Conservation (phyloP, 139 green algal species). For the Edaphochlamys debaryana region DNA sequence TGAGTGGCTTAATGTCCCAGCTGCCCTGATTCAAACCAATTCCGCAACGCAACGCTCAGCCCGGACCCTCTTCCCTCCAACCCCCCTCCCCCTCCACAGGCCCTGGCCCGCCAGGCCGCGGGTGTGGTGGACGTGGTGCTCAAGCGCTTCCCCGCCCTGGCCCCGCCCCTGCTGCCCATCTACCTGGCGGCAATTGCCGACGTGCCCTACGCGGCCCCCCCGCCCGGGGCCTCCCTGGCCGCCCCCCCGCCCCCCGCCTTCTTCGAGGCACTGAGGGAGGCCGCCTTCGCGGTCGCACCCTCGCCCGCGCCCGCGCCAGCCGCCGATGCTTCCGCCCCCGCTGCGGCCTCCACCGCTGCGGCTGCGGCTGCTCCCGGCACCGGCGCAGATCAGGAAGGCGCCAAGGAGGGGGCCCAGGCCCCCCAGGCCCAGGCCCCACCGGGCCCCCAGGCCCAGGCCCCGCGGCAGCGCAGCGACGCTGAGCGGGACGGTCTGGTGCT, state of each 20-base stretch:
- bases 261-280: background rate
- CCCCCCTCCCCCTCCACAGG: no score
- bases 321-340: no score
- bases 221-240: background rate
- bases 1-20: no score
- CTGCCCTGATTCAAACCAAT: background rate
- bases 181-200: conserved; percentile 64
- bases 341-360: no score
- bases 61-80: no score
- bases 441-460: no score
- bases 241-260: background rate
- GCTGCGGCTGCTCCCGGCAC: conserved; percentile 13
- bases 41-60: conserved; percentile 1
- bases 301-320: background rate
- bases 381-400: background rate
- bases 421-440: no score
- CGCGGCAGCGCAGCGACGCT: conserved; percentile 9
- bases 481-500: conserved; percentile 49
- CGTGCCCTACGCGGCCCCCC: conserved; percentile 38
- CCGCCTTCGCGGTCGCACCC: background rate
- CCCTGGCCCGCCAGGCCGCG: no score
- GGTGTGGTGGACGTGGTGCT: conserved; percentile 46
- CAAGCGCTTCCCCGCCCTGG: conserved; percentile 75
- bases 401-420: no score
- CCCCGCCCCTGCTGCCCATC: conserved; percentile 44